Base-by-base conservation (phyloP, 2,329 filamentous ascomycete genomes). In the Exophiala dermatitidis region DNA sequence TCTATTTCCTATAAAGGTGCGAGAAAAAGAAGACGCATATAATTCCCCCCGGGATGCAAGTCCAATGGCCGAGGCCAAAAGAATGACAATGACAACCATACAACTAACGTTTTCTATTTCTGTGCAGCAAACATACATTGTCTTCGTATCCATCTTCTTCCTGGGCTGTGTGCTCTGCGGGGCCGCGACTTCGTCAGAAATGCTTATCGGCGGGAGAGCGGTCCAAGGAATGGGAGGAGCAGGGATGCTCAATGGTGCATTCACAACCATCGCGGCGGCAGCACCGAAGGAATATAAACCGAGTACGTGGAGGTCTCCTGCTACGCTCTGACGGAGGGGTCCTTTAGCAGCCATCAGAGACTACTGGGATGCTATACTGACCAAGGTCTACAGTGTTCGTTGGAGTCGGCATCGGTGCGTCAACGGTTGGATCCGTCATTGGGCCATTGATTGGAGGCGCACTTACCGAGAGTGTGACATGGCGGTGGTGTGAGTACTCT, bases 371-470 rank as follows among this genome's bases (percentile, higher is more conserved):
- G 3, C n/a, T 37, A 34, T 56, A n/a, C 45, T 26, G 4, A n/a
- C 32, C 31, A 19, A 19, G 19, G 19, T 19, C 19, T 19, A 64
- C 71, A 10, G 60, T 67, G 5, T 68, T 67, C 48, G 64, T 66
- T 8, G 69, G 66, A 4, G 57, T 66, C n/a, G 67, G 68, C 33
- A 59, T 63, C 10, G 53, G 55, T 32, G 56, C 63, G 7, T 68
- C 66, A 53, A 68, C 66, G 0, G 60, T 76, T n/a, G 65, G 69
- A 1, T 70, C 68, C 2, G 68, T 72, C 6, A 50, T 66, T 5
- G 72, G 71, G 2, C 72, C 72, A 1, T 56, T 75, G 57, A 65
- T 76, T 55, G 75, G 75, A 5, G 72, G 72, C 10, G 66, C 62
- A 1, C 66, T 72, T 26, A 71, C 69, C 1, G 63, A 69, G n/a